Base-by-base conservation (phyloP, 2,329 filamentous ascomycete genomes). In the Rosellinia necatrix region DNA sequence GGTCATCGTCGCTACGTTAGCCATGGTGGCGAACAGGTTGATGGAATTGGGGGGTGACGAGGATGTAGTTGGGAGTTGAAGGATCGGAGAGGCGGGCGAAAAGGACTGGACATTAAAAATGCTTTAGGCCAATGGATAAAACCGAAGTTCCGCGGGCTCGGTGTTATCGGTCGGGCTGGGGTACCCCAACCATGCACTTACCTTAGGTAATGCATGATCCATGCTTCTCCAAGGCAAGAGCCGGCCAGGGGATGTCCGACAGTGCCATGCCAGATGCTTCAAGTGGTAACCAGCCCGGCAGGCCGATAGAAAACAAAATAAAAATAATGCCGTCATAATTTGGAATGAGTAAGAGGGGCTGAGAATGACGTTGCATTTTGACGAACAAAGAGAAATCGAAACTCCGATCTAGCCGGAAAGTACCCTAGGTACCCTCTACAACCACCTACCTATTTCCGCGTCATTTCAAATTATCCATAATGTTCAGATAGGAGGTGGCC, bases 1-100 rank as follows among this genome's bases (percentile, higher is more conserved):
- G 67, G 86, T 83, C 69, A 82, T 81, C 58, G 89, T 86, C 74
- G 87, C 81, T 71, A 86, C 74, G 70, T 78, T 84, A 66, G 84
- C 80, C 87, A 90, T 89, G 66, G 58, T 72, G 61, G 49, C 48
- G 53, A 29, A 37, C 42, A 21, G 15, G 34, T 40, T 55, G 56
- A 58, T 58, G 59, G 59, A 56, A 46, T 37, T 32, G 51, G 21
- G 46, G n/a, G 53, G 27, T 54, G 50, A 49, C 43, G 41, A 34
- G 19, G 52, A 50, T 48, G 44, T 43, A 25, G 37, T 48, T 22
- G 19, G 29, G 22, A 47, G 46, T 56, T 61, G 43, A 24, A 41
- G 17, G 21, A 15, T 10, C 34, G 51, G 19, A 22, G 47, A 46
- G 44, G 56, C 27, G 48, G 43, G 34, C 41, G 32, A 42, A 51